Conservation (phyloP, 257 asterid genomes). For the Scutellaria minor region DNA sequence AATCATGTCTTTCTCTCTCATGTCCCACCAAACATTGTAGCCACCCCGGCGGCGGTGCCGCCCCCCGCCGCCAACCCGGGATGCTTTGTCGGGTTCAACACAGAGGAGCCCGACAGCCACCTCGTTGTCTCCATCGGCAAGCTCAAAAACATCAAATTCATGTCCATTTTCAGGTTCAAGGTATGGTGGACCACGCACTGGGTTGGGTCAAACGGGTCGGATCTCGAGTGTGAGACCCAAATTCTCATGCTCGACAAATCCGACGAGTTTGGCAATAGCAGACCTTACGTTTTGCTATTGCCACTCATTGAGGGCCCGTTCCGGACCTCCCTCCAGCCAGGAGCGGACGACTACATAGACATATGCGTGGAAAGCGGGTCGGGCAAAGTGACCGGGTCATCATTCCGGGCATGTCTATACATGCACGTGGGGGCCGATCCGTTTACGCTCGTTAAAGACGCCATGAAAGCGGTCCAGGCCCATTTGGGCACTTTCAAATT, state of each 20-base stretch:
- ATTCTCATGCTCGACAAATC: slow-evolving; percentile 70
- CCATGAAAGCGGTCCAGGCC: slow-evolving; percentile 62
- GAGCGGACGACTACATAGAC: slow-evolving; percentile 57
- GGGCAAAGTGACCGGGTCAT: slow-evolving; percentile 49
- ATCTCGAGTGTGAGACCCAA: slow-evolving; percentile 80
- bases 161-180: slow-evolving; percentile 89
- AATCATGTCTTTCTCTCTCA: slow-evolving; percentile 56
- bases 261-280: slow-evolving; percentile 35
- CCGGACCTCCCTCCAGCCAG: slow-evolving; percentile 77
- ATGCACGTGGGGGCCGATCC: slow-evolving; percentile 79
- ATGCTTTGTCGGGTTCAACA: slow-evolving; percentile 72
- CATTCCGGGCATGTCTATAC: slow-evolving; percentile 63
- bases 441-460: slow-evolving; percentile 66
- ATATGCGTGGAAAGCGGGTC: slow-evolving; percentile 82
- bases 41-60: slow-evolving; percentile 31
- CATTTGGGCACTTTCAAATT: slow-evolving; percentile 75
- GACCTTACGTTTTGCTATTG: slow-evolving; percentile 66
- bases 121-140: slow-evolving; percentile 72
- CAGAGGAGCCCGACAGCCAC: slow-evolving; percentile 46
- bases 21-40: slow-evolving; percentile 57
- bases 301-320: slow-evolving; percentile 74
- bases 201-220: slow-evolving; percentile 70
- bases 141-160: slow-evolving; percentile 65
- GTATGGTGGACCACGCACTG: slow-evolving; percentile 98
- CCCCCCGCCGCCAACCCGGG: slow-evolving; percentile 42